These are phyloP conservation scores for Esteya vermicola DNA, from an alignment of 2,329 filamentous ascomycete genomes.

Conservation along the genomic window DNA sequence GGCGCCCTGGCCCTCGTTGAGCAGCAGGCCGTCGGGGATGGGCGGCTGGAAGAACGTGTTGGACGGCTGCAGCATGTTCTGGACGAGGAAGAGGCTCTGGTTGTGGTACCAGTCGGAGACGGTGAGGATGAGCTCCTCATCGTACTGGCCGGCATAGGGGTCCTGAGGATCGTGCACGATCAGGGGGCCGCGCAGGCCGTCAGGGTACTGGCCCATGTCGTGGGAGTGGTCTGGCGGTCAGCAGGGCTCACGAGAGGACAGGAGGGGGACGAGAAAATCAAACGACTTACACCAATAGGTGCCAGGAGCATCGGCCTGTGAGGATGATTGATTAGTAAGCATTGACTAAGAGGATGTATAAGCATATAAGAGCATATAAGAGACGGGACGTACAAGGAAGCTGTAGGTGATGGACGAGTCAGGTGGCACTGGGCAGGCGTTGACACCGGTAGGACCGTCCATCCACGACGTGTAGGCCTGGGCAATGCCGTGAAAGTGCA, in stretches of 20 bases:
- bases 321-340: no score
- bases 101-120: constrained; percentile 31
- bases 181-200: constrained; percentile 48
- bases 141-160: constrained; percentile 36
- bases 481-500: constrained; percentile 46
- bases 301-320: constrained; percentile 24
- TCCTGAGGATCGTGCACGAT: constrained; percentile 44
- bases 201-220: constrained; percentile 48
- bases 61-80: constrained; percentile 23
- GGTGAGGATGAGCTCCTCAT: constrained; percentile 44
- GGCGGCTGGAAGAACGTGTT: constrained; percentile 27
- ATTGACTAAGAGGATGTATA: not conserved
- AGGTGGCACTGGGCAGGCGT: constrained; percentile 39
- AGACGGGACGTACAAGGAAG: constrained; percentile 25
- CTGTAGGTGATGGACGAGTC: constrained; percentile 37
- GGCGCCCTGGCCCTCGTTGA: constrained; percentile 26
- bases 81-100: constrained; percentile 22
- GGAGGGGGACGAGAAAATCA: not conserved
- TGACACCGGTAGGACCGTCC: constrained; percentile 42
- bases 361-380: not conserved
- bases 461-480: constrained; percentile 38
- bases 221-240: constrained; percentile 41
- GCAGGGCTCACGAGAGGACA: not conserved
- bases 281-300: constrained; percentile 30
- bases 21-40: constrained; percentile 23